Percentiles rank a stretch among this genome's conserved stretches.
These are phyloP conservation scores for Sporothrix phasma DNA, from an alignment of 2,329 filamentous ascomycete species.

Conservation along the genomic window DNA sequence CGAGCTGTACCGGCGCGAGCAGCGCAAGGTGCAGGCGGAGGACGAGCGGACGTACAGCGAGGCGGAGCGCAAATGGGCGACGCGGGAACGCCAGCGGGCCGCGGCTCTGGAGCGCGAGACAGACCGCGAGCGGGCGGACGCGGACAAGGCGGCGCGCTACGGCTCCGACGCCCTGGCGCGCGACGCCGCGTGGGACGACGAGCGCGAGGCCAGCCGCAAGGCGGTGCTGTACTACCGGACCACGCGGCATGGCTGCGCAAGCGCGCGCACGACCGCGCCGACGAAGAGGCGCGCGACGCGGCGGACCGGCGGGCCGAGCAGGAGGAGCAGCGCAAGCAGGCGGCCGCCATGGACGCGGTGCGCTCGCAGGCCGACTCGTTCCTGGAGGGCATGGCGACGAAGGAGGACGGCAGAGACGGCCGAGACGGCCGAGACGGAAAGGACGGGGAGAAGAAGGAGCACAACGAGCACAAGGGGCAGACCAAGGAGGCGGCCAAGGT, in stretches of 20 bases:
- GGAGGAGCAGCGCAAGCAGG: constrained; percentile 59
- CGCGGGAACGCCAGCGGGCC: constrained; percentile 73
- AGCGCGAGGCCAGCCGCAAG: constrained; percentile 65
- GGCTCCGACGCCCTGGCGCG: constrained; percentile 58
- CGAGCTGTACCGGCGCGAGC: constrained; percentile 65
- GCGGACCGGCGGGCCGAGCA: constrained; percentile 70
- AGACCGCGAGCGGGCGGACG: constrained; percentile 68
- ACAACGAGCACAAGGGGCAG: background rate
- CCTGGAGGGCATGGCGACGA: constrained; percentile 70
- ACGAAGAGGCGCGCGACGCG: constrained; percentile 72
- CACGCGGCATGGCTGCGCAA: constrained; percentile 77
- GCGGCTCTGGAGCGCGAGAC: constrained; percentile 79
- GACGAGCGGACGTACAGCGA: constrained; percentile 73
- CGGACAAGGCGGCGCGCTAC: constrained; percentile 52
- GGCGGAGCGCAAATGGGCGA: constrained; percentile 81
- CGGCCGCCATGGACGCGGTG: constrained; percentile 66
- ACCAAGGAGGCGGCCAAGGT: constrained; percentile 39
- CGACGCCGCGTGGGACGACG: constrained; percentile 74
- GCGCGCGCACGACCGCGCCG: constrained; percentile 59
- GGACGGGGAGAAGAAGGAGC: background rate
- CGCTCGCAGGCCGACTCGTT: constrained; percentile 83
- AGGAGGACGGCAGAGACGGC: constrained; percentile 43
- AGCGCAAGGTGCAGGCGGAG: constrained; percentile 63
- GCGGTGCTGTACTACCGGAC: constrained; percentile 79
- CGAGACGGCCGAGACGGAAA: too few relatives aligned